A percentile compares a stretch with the other conserved stretches of the same genome.
These are phyloP conservation scores for Plectosphaerella plurivora DNA, from an alignment of 2,329 filamentous ascomycete genomes.

Conservation along the genomic window DNA sequence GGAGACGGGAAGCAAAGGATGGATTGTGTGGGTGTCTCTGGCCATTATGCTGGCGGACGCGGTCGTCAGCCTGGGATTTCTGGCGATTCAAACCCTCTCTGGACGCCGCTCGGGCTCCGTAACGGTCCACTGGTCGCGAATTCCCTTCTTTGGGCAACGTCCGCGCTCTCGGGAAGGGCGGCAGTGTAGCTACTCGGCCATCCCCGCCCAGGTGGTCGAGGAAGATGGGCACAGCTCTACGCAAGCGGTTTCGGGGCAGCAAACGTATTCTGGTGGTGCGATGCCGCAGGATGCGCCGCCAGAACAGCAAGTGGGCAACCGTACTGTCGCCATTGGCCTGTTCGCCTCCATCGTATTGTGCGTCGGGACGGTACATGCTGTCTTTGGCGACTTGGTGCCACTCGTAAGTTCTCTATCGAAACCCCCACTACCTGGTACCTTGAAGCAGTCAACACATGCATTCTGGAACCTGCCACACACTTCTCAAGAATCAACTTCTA, in stretches of 20 bases:
- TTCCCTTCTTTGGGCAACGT: too few species aligned
- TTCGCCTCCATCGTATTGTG: constrained; percentile 74
- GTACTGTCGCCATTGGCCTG: constrained; percentile 70
- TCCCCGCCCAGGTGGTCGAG: constrained; percentile 4
- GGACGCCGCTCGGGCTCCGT: background rate
- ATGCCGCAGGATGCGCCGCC: constrained; percentile 63
- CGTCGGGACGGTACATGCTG: constrained; percentile 72
- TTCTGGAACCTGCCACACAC: too few species aligned
- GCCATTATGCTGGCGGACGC: constrained; percentile 97
- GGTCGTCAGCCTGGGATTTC: constrained; percentile 78
- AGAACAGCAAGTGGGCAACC: constrained; percentile 73
- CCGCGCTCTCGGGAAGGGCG: too few species aligned
- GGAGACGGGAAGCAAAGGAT: constrained; percentile 91
- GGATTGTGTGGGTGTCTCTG: constrained; percentile 96
- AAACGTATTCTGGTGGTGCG: background rate
- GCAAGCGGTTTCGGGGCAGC: too few species aligned
- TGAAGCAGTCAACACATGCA: too few species aligned
- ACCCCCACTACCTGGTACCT: too few species aligned
- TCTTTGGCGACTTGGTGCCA: constrained; percentile 80
- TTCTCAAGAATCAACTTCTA: too few species aligned
- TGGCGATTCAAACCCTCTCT: constrained; percentile 59
- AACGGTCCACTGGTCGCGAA: too few species aligned
- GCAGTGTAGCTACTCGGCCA: constrained; percentile 2
- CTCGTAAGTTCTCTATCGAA: constrained; percentile 26
- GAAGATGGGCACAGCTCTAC: constrained; percentile 2